A percentile compares a stretch with the other conserved stretches of the same genome.
phyloP scores from a whole-genome alignment of 2,329 filamentous ascomycete species.

The Cucurbitaria berberidis region DNA sequence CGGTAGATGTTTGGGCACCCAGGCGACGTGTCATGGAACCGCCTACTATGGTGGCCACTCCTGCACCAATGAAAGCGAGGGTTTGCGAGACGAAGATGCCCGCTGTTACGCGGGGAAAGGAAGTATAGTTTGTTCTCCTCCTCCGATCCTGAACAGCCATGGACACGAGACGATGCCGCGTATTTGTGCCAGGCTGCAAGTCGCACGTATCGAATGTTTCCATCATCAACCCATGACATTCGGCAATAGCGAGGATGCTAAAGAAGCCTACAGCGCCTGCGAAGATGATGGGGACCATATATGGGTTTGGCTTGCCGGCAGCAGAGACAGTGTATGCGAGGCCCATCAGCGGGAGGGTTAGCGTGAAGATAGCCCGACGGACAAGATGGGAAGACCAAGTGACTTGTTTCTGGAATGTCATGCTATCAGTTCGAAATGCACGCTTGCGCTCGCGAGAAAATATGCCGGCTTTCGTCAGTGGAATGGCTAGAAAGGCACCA shows the following conservation, averaged over 20 bases:
- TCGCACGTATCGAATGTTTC: slow-evolving; percentile 83
- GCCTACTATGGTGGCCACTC: slow-evolving; percentile 70
- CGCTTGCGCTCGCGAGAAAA: slow-evolving; percentile 70
- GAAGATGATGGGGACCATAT: slow-evolving; percentile 70
- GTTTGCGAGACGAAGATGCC: slow-evolving; percentile 74
- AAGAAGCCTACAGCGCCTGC: slow-evolving; percentile 72
- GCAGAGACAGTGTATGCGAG: slow-evolving; percentile 72
- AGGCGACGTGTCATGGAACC: slow-evolving; percentile 70
- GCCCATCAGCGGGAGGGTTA: slow-evolving; percentile 70
- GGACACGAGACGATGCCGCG: slow-evolving; percentile 53
- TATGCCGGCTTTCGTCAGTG: slow-evolving; percentile 73
- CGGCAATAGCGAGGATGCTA: slow-evolving; percentile 74
- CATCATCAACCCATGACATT: slow-evolving; percentile 80
- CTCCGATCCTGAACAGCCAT: slow-evolving; percentile 53
- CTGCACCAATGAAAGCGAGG: slow-evolving; percentile 72
- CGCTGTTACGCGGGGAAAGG: slow-evolving; percentile 74
- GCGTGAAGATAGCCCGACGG: slow-evolving; percentile 70
- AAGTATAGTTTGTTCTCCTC: slow-evolving; percentile 73
- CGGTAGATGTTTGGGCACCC: slow-evolving; percentile 71
- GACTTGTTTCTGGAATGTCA: slow-evolving; percentile 68
- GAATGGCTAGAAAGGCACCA: slow-evolving; percentile 72
- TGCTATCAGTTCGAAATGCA: slow-evolving; percentile 67
- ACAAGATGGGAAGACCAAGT: slow-evolving; percentile 76
- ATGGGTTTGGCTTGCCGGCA: slow-evolving; percentile 62
- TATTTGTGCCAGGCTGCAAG: slow-evolving; percentile 72